Base-by-base conservation (phyloP, 140 eudicot species). In the Oenanthe javanica region DNA sequence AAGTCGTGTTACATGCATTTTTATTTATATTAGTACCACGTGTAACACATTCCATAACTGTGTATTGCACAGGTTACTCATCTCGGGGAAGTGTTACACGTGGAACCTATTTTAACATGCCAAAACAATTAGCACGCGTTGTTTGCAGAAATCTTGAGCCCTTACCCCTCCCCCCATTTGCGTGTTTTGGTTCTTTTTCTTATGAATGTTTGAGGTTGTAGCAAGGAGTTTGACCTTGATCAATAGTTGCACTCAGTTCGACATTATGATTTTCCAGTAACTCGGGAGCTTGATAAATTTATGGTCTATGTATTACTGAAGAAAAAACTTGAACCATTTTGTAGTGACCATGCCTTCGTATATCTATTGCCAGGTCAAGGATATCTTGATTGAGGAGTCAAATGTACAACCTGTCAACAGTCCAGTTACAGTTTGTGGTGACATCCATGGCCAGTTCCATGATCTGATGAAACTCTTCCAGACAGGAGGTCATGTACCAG, bases 361-460 rank as follows among this genome's bases (percentile, higher is more conserved):
- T 61, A 69, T 79, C 13, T 46, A 21, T 63, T 43, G 7, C 49
- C 89, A 89, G 80, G 96, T 90, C 51, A 85, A 91, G 78, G 93
- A 90, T 80, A 83, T 91, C 67, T 83, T 91, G 52, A 87, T 87
- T 23, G 97, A 89, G 86, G 97, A 91, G 69, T 87, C 86, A 79
- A 91, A 91, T 57, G 93, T 89, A 77, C 97, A 89, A 81, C 97
- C 93, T 77, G 97, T 91, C n/a, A 91, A 87, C 71, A 87, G 97
- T 82, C 97, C 97, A 31, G 97, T 91, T 47, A 91, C 97, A 63
- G 93, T 91, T 75, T 91, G 97, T 36, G 93, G 94, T 19, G 97
- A 89, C 82, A 91, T 91, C 61, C 97, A 91, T 69, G 97, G 97
- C 0, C 97, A 91, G 74, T 91, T 91, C 86, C 88, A 91, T 72